Base-by-base conservation (phyloP, 2,329 filamentous ascomycete species). In the Botrytis medusae region DNA sequence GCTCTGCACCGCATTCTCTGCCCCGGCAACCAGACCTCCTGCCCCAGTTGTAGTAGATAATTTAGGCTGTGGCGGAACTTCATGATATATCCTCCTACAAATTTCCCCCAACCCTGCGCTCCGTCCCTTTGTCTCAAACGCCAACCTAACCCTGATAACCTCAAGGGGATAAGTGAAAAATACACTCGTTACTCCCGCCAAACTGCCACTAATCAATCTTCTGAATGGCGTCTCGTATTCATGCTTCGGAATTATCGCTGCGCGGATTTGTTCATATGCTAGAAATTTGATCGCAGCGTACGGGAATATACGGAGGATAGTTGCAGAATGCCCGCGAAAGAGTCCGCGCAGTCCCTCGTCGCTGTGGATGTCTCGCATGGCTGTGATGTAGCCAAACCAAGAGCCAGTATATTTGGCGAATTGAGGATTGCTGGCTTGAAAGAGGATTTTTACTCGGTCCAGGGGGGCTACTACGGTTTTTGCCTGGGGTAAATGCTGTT, bases 281-380 rank as follows among this genome's bases (percentile, higher is more conserved):
- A 99, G 88, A 80, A 99, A 99, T 81, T 99, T 99, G 83, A 98
- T 97, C 63, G 93, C 95, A 25, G 95, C 96, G 82, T 99, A 99
- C 9, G 96, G 96, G 79, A 98, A 99, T 76, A 99, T 97, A 76
- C 96, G 91, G 70, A 98, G 87, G 4, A 99, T 86, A 0, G 96
- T 99, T 4, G 95, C 96, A 6, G 94, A 98, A 82, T 99, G 96
- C 10, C 96, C 96, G 70, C 96, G 92, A 84, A 94, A 99, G 10
- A 99, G 87, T 1, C 96, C 96, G 18, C 86, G 81, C 2, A 88
- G 77, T 54, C 96, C 96, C 75, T 97, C 92, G 63, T 89, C 85
- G 37, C 82, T 84, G 79, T 96, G 93, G 76, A 99, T 98, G 79
- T 95, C 92, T 77, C 88, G 88, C 83, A 98, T 92, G 40, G 96